Conservation (phyloP, 2,329 filamentous ascomycete species). For the Colletotrichum nymphaeae region DNA sequence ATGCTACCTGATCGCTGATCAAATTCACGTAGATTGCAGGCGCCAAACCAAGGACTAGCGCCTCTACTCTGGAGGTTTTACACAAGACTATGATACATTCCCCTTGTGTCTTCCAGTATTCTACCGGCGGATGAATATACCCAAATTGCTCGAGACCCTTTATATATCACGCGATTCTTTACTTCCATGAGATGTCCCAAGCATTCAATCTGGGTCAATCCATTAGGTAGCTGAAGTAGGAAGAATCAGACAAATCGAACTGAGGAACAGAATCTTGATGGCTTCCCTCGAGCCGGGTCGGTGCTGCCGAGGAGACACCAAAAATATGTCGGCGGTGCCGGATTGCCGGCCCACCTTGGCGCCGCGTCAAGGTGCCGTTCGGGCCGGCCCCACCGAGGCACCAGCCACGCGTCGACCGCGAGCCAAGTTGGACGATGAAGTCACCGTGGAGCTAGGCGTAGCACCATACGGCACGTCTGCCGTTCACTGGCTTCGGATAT, state of each 20-base stretch:
- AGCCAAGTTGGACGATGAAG: slow-evolving; percentile 28
- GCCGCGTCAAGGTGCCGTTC: slow-evolving; percentile 8
- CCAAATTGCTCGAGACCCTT: too few relatives aligned
- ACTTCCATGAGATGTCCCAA: too few relatives aligned
- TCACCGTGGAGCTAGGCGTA: slow-evolving; percentile 20
- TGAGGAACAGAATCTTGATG: slow-evolving; percentile 8
- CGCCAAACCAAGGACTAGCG: too few relatives aligned
- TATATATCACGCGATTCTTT: too few relatives aligned
- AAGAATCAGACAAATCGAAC: too few relatives aligned
- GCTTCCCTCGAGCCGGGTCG: background rate
- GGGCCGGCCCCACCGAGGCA: slow-evolving; percentile 1
- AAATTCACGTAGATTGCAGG: too few relatives aligned
- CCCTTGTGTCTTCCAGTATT: too few relatives aligned
- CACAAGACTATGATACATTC: too few relatives aligned
- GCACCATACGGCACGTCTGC: slow-evolving; percentile 1
- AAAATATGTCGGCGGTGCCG: slow-evolving; percentile 12
- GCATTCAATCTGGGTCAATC: background rate
- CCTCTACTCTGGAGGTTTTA: too few relatives aligned
- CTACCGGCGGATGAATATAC: too few relatives aligned
- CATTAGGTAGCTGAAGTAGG: background rate
- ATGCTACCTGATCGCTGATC: too few relatives aligned
- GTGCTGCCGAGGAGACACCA: background rate
- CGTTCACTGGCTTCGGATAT: background rate
- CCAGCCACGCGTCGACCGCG: slow-evolving; percentile 21
- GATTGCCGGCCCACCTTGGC: slow-evolving; percentile 27